Conservation (phyloP, 495 filamentous ascomycete species). For the Aspergillus ostianus region DNA sequence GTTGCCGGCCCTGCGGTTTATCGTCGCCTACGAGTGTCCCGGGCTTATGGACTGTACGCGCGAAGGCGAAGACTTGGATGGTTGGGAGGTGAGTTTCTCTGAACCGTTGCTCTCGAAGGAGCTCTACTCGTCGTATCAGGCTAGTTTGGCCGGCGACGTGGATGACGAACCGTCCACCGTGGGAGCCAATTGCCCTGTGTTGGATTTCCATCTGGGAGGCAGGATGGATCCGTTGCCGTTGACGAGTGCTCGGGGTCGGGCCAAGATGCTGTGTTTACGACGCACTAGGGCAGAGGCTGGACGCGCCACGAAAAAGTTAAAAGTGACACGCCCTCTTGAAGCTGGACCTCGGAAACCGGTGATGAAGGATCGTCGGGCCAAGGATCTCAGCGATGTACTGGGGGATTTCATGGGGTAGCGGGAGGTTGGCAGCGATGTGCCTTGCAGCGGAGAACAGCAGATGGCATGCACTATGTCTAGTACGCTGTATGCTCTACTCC, state of each 20-base stretch:
- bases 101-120: neutral
- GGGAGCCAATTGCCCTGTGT: neutral
- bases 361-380: conserved; percentile 25
- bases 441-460: neutral
- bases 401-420: conserved; percentile 6
- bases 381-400: conserved; percentile 24
- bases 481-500: too few species aligned
- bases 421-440: neutral
- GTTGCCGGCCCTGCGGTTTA: conserved; percentile 30
- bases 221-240: neutral
- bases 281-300: conserved; percentile 9
- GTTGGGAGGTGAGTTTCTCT: conserved; percentile 12
- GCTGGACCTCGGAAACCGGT: conserved; percentile 15
- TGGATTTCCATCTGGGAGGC: neutral
- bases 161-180: neutral
- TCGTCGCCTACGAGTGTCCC: conserved; percentile 29
- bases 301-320: conserved; percentile 13
- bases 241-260: neutral
- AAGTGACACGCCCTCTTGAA: conserved; percentile 5
- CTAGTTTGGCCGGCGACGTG: conserved; percentile 4
- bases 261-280: conserved; percentile 11
- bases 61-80: conserved; percentile 1
- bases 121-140: conserved; percentile 20
- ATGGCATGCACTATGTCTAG: too few species aligned
- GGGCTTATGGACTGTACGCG: conserved; percentile 5